Evolutionary conservation across 305 asterid species (phyloP).

Genomic region (Fraxinus baroniana): DNA sequence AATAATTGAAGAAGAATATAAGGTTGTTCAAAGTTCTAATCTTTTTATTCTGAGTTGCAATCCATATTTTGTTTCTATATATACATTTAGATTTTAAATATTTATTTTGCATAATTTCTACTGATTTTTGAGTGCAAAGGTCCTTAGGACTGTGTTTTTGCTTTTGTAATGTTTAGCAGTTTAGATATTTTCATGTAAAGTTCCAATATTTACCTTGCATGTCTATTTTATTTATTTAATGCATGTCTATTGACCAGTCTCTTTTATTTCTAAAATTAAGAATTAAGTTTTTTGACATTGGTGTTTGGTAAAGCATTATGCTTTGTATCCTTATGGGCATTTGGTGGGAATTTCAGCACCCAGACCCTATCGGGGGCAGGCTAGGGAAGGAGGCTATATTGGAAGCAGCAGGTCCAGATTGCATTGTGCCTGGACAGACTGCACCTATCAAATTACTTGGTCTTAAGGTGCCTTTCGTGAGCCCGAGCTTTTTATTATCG

Average conservation of each 20-base stretch:
- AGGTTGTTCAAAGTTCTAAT: neutral
- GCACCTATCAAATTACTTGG: conserved; percentile 77
- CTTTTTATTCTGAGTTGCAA: neutral
- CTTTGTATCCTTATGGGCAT: neutral
- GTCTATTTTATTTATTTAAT: no score
- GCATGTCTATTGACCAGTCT: no score
- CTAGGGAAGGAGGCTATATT: conserved; percentile 75
- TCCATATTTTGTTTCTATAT: neutral
- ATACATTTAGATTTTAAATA: neutral
- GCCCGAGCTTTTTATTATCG: neutral
- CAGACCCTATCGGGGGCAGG: conserved; percentile 79
- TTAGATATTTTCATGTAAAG: neutral
- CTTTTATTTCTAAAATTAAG: no score
- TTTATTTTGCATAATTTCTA: neutral
- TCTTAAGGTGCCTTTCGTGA: conserved; percentile 56
- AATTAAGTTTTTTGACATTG: no score
- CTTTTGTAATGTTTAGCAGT: neutral
- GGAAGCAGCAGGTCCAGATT: conserved; percentile 97
- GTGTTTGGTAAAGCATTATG: neutral
- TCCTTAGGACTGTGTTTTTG: neutral
- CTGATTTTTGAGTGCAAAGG: neutral
- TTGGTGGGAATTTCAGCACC: conserved; percentile 45
- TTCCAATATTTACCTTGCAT: neutral
- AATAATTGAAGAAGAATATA: neutral
- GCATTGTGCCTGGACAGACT: conserved; percentile 84